Base-by-base conservation (phyloP, 257 asterid genomes). In the Gentiana dahurica region DNA sequence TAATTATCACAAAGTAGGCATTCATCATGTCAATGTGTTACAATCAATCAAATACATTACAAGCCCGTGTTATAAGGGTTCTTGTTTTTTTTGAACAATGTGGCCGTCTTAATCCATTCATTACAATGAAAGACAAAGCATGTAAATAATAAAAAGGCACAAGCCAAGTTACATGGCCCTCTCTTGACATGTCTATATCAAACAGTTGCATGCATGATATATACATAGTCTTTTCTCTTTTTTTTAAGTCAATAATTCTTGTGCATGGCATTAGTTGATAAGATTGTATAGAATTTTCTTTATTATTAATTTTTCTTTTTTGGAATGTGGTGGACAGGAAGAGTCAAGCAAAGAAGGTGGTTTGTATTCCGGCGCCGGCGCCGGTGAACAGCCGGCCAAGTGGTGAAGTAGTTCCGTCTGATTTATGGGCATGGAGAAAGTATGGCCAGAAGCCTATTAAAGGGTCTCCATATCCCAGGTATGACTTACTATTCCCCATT, bases 391-490 rank as follows among this genome's bases (percentile, higher is more conserved):
- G 86, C 75, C 62, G 95, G 72, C 72, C 88, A 1, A 80, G 85
- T 38, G 97, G 96, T 32, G 98, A 91, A 68, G 80, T 91, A 12
- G 96, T 87, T 48, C 98, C 98, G 2, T 87, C 98, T 7, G 98
- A 91, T 74, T 81, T 87, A 24, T 91, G 98, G 98, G 96, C 98
- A 1, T 91, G 98, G 96, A 77, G 96, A 58, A 91, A 91, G 78
- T 91, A 91, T 60, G 98, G 98, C 2, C 98, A 91, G 72, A 91
- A 91, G 70, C 98, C 98, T 8, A 91, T 91, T 51, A 91, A 91
- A 78, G 98, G 98, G 5, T 91, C 98, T 12, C 98, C 98, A 55
- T 87, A 83, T 74, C 98, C 97, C 2, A 83, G 98, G 97, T 85
- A 52, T 47, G 61, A 24, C 24, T 24, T 24, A 24, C 24, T 24